A percentile compares a stretch with the other conserved stretches of the same genome.
phyloP scores from a whole-genome alignment of 305 asterid genomes.

The Lippia alba region DNA sequence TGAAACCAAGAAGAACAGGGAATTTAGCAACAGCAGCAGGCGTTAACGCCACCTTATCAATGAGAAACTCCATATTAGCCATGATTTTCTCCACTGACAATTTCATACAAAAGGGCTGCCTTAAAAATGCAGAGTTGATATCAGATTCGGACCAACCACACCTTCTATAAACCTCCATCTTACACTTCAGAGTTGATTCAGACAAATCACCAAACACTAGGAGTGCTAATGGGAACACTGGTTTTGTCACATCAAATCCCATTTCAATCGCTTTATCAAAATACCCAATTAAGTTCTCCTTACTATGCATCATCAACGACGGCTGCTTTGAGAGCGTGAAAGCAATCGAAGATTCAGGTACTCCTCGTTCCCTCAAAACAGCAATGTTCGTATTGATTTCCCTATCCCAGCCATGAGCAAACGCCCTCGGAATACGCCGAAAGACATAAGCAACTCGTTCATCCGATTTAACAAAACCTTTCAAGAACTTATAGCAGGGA shows the following conservation, averaged over 20 bases:
- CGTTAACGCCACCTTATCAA: too few species aligned
- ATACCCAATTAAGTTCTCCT: background rate
- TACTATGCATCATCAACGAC: background rate
- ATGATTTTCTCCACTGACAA: too few species aligned
- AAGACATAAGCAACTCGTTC: slow-evolving; percentile 5
- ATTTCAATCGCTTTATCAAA: slow-evolving; percentile 23
- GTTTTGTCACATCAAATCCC: slow-evolving; percentile 17
- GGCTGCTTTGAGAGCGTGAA: slow-evolving; percentile 16
- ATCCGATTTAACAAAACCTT: slow-evolving; percentile 19
- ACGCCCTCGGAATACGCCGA: background rate
- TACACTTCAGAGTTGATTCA: slow-evolving; percentile 2
- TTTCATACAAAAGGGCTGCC: too few species aligned
- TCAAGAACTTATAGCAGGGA: slow-evolving; percentile 35
- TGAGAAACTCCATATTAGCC: too few species aligned
- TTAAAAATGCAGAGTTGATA: too few species aligned
- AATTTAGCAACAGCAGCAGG: too few species aligned
- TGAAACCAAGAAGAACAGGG: slow-evolving; percentile 14
- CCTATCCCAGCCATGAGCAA: background rate
- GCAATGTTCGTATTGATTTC: slow-evolving; percentile 26
- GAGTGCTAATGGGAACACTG: slow-evolving; percentile 17
- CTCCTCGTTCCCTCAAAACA: slow-evolving; percentile 19
- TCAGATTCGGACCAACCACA: too few species aligned
- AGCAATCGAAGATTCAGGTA: slow-evolving; percentile 12
- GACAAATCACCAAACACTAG: slow-evolving; percentile 28
- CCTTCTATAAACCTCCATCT: too few species aligned